Percentiles rank a stretch among this genome's conserved stretches.
These are phyloP conservation scores for Aspergillus avenaceus DNA, from an alignment of 495 filamentous ascomycete genomes.

Conservation along the genomic window DNA sequence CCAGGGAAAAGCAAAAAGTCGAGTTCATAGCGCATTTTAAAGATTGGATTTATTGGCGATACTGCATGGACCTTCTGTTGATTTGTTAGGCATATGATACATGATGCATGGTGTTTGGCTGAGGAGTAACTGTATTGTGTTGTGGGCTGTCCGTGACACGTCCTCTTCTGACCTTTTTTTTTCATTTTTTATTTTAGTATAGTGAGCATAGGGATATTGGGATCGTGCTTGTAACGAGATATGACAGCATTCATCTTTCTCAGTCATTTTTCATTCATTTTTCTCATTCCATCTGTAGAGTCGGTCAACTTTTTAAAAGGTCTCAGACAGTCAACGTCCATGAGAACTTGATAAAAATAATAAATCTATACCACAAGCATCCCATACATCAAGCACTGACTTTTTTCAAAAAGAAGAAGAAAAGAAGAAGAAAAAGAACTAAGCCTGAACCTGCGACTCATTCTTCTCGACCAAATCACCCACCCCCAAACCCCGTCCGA, in stretches of 20 bases:
- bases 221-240: background rate
- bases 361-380: background rate
- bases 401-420: slow-evolving; percentile 1
- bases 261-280: background rate
- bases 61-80: background rate
- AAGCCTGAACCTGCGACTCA: slow-evolving; percentile 34
- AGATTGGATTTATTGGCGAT: background rate
- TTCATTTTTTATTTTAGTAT: background rate
- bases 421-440: background rate
- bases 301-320: background rate
- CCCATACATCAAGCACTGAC: too few species aligned
- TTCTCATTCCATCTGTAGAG: background rate
- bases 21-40: background rate
- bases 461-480: slow-evolving; percentile 81
- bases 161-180: background rate
- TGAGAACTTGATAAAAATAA: too few species aligned
- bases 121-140: background rate
- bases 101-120: background rate
- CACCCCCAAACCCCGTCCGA: slow-evolving; percentile 76
- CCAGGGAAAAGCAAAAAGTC: background rate
- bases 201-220: background rate
- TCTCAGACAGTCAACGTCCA: background rate
- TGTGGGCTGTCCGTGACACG: background rate
- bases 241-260: background rate
- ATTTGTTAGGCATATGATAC: background rate